These are phyloP conservation scores for Saturnispora galanensis DNA, from an alignment of 805 yeast species.

Conservation along the genomic window DNA sequence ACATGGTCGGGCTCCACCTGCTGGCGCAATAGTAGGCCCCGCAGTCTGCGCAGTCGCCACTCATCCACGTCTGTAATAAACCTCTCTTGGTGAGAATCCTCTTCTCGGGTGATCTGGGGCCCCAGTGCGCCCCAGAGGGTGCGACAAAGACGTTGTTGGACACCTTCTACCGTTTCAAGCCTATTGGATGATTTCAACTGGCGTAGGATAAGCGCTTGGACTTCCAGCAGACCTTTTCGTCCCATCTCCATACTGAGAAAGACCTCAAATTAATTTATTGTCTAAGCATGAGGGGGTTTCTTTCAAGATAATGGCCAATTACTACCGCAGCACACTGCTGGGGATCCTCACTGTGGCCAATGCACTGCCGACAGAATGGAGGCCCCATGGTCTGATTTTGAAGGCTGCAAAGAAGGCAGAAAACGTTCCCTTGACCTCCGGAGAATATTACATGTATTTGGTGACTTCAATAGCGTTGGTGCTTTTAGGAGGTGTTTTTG, in stretches of 20 bases:
- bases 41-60: background rate
- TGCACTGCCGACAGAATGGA: slow-evolving; percentile 10
- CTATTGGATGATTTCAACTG: background rate
- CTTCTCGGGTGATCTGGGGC: slow-evolving; percentile 8
- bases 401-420: slow-evolving; percentile 4
- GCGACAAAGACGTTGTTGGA: background rate
- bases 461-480: slow-evolving; percentile 52
- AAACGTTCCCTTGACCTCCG: slow-evolving; percentile 19
- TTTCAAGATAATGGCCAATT: background rate
- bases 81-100: slow-evolving; percentile 6
- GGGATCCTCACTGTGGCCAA: slow-evolving; percentile 1
- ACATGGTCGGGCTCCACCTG: background rate
- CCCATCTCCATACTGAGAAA: background rate
- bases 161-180: background rate
- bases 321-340: no score
- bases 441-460: slow-evolving; percentile 38
- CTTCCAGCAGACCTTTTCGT: background rate
- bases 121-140: slow-evolving; percentile 1
- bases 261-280: no score
- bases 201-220: background rate
- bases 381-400: slow-evolving; percentile 9
- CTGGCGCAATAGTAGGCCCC: background rate
- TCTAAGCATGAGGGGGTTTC: slow-evolving; percentile 2
- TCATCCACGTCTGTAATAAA: background rate
- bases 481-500: slow-evolving; percentile 79